Base-by-base conservation (phyloP, 192 early-diverging fungal genomes). In the Coemansia sp. region DNA sequence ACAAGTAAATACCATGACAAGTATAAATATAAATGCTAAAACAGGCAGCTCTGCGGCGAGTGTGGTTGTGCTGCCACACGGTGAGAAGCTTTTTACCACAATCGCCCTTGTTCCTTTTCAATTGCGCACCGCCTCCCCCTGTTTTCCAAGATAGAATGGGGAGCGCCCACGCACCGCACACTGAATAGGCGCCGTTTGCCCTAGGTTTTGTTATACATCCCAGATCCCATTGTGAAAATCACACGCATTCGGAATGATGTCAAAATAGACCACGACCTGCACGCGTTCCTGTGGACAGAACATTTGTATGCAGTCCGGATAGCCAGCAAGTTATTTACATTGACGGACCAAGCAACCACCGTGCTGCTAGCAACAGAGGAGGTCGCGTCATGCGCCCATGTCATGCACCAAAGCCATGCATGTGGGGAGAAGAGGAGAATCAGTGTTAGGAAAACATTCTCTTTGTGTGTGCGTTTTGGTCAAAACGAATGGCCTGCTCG, bases 101-200 rank as follows among this genome's bases (percentile, higher is more conserved):
- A 48, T 48, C 19, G n/a, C 19, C 34, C 20, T 40, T 58, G 40
- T 58, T 58, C 36, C 31, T 58, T 37, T 21, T 38, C 57, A 58
- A 58, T 58, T 36, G 36, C 57, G 40, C 57, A 38, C 40, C 40
- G 11, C 57, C 31, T 36, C 36, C 40, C 9, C 55, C 34, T 31
- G 26, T 23, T 58, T 58, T 31, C 42, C 57, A 38, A 58, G 40
- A 40, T 58, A 58, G 57, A 58, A 58, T 37, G 40, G 40, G 36
- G 37, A 22, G 37, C 19, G 23, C 11, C 20, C 19, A 38, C 40
- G 22, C 12, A 58, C 19, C 19, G 42, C 21, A 20, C 14, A 21
- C 11, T 23, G 22, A 58, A 58, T 58, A 20, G 12, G 15, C 20
- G n/a, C 19, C 20, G 25, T 19, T 19, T 58, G 11, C 31, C 14